A percentile compares a stretch with the other conserved stretches of the same genome.
phyloP scores from a whole-genome alignment of 1,284 basidiomycete species.

The Fomes fomentarius region DNA sequence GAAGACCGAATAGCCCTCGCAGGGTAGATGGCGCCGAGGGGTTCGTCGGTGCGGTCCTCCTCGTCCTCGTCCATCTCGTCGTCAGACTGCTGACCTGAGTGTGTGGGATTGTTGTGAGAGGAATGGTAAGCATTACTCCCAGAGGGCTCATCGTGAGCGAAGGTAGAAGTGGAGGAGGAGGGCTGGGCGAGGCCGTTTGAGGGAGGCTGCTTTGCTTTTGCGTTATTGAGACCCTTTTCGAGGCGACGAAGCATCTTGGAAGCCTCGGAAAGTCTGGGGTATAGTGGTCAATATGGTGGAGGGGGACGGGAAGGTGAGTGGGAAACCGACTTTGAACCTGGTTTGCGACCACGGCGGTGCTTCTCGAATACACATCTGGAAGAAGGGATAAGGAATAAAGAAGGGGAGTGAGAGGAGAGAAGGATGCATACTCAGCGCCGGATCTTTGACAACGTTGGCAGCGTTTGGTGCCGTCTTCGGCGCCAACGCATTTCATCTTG shows the following conservation, averaged over 20 bases:
- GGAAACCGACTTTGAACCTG: slow-evolving; percentile 77
- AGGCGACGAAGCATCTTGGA: slow-evolving; percentile 85
- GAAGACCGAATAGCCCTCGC: slow-evolving; percentile 71
- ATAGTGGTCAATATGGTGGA: slow-evolving; percentile 5
- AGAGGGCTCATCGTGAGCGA: slow-evolving; percentile 33
- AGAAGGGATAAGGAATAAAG: slow-evolving; percentile 16
- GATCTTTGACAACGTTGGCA: slow-evolving; percentile 82
- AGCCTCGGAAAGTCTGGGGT: slow-evolving; percentile 73
- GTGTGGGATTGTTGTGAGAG: slow-evolving; percentile 38
- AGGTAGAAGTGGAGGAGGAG: slow-evolving; percentile 38
- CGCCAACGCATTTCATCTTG: slow-evolving; percentile 87
- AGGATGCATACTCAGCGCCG: slow-evolving; percentile 61
- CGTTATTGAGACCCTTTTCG: slow-evolving; percentile 78
- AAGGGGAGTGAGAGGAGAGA: slow-evolving; percentile 8
- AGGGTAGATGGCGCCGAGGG: slow-evolving; percentile 54
- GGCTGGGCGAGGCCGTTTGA: slow-evolving; percentile 34
- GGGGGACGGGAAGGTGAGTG: not conserved
- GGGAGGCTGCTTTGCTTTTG: slow-evolving; percentile 67
- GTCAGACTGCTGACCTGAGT: slow-evolving; percentile 26
- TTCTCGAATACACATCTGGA: slow-evolving; percentile 81
- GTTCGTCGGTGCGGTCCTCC: slow-evolving; percentile 62
- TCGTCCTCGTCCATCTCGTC: slow-evolving; percentile 58
- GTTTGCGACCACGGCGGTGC: slow-evolving; percentile 82
- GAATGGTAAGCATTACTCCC: slow-evolving; percentile 11
- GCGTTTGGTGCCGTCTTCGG: slow-evolving; percentile 79